Evolutionary conservation across 208 protist species (phyloP).

Genomic region (Phytomonas sp.): DNA sequence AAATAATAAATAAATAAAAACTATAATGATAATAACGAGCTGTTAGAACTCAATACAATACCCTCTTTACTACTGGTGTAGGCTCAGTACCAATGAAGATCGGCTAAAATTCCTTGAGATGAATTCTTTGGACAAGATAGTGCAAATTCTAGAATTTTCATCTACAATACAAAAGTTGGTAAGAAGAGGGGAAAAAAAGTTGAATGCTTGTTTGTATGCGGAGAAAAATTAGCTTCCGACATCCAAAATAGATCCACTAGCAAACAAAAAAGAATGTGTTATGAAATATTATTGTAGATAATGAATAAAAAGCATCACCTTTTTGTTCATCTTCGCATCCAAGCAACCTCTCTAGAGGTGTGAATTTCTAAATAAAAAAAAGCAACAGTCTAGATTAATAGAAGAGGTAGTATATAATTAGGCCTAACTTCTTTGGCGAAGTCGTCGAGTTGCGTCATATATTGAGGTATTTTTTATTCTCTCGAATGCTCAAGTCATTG

Average conservation of each 20-base stretch:
- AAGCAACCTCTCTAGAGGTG: not conserved
- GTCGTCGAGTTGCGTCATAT: not conserved
- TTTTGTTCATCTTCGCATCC: conserved; percentile 2
- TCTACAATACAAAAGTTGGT: not conserved
- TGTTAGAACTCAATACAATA: not conserved
- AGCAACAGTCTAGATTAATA: too few species aligned
- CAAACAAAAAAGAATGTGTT: conserved; percentile 7
- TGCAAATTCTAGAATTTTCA: not conserved
- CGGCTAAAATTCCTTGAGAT: not conserved
- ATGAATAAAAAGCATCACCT: not conserved
- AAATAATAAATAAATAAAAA: not conserved
- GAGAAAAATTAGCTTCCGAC: not conserved
- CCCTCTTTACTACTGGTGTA: not conserved
- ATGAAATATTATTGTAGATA: not conserved
- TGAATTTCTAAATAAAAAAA: too few species aligned
- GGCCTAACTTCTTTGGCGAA: not conserved
- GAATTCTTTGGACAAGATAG: not conserved
- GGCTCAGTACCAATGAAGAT: not conserved
- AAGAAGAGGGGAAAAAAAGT: not conserved
- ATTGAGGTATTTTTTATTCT: not conserved
- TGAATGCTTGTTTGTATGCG: not conserved
- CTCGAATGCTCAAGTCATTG: not conserved
- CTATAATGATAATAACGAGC: not conserved
- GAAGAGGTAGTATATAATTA: too few species aligned
- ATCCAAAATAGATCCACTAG: not conserved